Conservation (phyloP, 139 green algal genomes). For the Chlamydomonas sp. region DNA sequence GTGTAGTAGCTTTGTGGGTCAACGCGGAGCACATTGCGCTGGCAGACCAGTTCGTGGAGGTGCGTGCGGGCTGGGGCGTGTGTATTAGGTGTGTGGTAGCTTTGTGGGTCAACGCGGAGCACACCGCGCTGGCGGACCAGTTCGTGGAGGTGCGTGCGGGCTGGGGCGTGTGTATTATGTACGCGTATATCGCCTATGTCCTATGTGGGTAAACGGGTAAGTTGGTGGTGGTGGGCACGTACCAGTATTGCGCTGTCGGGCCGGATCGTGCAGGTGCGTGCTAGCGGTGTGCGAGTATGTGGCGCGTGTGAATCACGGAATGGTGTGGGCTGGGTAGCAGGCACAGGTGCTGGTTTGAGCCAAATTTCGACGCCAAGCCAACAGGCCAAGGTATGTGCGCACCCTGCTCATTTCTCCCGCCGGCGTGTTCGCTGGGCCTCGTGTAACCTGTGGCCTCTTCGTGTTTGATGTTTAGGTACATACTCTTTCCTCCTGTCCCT, state of each 20-base stretch:
- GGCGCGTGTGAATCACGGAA: too few relatives aligned
- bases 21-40: constrained; percentile 96
- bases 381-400: too few relatives aligned
- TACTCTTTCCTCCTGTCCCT: not conserved
- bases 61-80: constrained; percentile 25
- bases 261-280: constrained; percentile 94
- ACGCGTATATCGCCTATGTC: not conserved
- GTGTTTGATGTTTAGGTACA: not conserved
- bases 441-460: too few relatives aligned
- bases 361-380: too few relatives aligned
- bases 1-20: constrained; percentile 64
- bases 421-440: too few relatives aligned
- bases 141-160: constrained; percentile 90
- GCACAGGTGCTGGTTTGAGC: too few relatives aligned
- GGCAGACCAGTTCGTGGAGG: constrained; percentile 98
- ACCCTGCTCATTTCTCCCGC: too few relatives aligned
- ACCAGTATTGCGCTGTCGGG: constrained; percentile 94
- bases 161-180: not conserved
- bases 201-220: constrained; percentile 93
- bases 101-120: constrained; percentile 92
- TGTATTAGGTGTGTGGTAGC: not conserved
- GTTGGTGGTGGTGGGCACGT: too few relatives aligned
- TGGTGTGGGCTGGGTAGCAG: too few relatives aligned
- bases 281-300: too few relatives aligned
- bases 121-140: constrained; percentile 96